Conservation (phyloP, 805 yeast species). For the Brettanomyces anomalus region DNA sequence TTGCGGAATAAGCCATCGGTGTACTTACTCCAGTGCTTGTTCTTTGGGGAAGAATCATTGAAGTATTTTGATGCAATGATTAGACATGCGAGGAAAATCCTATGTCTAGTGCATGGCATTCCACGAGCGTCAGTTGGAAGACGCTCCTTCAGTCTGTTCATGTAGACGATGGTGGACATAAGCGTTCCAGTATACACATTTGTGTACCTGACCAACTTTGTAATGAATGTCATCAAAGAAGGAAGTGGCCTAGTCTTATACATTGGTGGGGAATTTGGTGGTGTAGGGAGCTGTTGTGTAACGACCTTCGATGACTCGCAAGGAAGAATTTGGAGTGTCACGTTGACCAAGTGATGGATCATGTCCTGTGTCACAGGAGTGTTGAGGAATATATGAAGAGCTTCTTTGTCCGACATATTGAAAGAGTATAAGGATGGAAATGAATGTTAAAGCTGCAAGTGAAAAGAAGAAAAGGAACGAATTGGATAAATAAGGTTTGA, state of each 20-base stretch:
- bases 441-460: background rate
- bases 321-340: slow-evolving; percentile 60
- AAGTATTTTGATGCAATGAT: slow-evolving; percentile 66
- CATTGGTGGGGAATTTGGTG: slow-evolving; percentile 23
- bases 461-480: background rate
- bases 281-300: slow-evolving; percentile 26
- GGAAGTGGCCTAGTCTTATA: slow-evolving; percentile 41
- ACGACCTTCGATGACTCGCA: slow-evolving; percentile 35
- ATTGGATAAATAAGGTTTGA: no score
- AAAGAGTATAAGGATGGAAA: background rate
- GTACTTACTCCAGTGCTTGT: slow-evolving; percentile 71
- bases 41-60: slow-evolving; percentile 73
- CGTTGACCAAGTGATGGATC: slow-evolving; percentile 59
- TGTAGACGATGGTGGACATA: slow-evolving; percentile 61
- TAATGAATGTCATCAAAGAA: slow-evolving; percentile 65
- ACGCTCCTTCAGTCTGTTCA: slow-evolving; percentile 49
- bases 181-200: slow-evolving; percentile 76
- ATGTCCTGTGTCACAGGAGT: slow-evolving; percentile 69
- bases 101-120: slow-evolving; percentile 69
- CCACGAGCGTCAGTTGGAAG: slow-evolving; percentile 70
- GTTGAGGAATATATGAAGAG: slow-evolving; percentile 48
- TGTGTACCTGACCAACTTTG: slow-evolving; percentile 62
- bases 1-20: slow-evolving; percentile 63
- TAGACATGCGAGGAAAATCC: slow-evolving; percentile 67
- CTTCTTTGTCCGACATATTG: slow-evolving; percentile 41